phyloP scores from a whole-genome alignment of 495 filamentous ascomycete genomes.

The Lichenothelia convexa region DNA sequence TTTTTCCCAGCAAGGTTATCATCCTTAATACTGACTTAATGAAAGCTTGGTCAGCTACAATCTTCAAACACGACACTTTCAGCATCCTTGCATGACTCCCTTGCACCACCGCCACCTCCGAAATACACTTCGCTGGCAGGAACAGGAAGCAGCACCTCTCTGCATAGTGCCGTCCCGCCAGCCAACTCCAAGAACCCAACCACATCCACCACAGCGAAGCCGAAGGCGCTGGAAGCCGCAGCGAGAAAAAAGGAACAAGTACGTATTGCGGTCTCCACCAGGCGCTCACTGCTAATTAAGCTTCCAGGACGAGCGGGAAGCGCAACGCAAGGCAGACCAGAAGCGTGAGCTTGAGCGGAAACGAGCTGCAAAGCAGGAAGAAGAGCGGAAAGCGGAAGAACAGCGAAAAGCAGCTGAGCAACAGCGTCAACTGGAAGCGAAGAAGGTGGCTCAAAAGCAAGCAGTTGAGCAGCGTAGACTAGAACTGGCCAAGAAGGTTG shows the following conservation, averaged over 20 bases:
- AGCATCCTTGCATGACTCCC: slow-evolving; percentile 3
- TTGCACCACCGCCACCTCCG: slow-evolving; percentile 2
- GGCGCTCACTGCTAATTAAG: background rate
- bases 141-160: background rate
- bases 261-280: slow-evolving; percentile 1
- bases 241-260: slow-evolving; percentile 56
- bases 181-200: slow-evolving; percentile 52
- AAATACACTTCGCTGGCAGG: slow-evolving; percentile 25
- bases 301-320: slow-evolving; percentile 48
- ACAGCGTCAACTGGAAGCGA: slow-evolving; percentile 36
- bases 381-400: slow-evolving; percentile 27
- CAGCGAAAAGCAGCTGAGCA: slow-evolving; percentile 30
- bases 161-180: slow-evolving; percentile 31
- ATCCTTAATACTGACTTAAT: background rate
- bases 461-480: too few species aligned
- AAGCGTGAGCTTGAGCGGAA: slow-evolving; percentile 64
- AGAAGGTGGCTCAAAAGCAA: slow-evolving; percentile 54
- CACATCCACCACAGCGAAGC: slow-evolving; percentile 37
- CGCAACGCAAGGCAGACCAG: slow-evolving; percentile 59
- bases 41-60: slow-evolving; percentile 1
- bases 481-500: slow-evolving; percentile 29
- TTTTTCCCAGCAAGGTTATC: too few species aligned
- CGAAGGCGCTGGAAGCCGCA: slow-evolving; percentile 43
- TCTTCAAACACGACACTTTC: background rate
- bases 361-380: slow-evolving; percentile 40